Evolutionary conservation across 2,329 filamentous ascomycete species (phyloP).

Genomic region (Ilyonectria destructans): DNA sequence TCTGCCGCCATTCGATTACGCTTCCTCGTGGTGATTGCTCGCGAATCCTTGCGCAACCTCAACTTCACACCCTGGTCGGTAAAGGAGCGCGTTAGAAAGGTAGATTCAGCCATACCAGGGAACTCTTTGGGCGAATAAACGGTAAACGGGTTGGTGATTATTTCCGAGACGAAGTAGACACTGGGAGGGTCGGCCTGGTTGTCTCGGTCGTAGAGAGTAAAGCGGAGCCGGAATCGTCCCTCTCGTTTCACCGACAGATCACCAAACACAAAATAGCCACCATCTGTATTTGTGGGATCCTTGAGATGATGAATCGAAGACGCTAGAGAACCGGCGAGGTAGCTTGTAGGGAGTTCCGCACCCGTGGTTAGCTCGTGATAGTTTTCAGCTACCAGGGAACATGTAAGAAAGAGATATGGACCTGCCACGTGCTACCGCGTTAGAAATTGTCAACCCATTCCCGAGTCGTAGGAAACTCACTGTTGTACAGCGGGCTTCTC

Average conservation of each 20-base stretch:
- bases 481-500: slow-evolving; percentile 44
- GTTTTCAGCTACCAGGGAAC: slow-evolving; percentile 60
- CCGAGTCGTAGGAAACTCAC: slow-evolving; percentile 32
- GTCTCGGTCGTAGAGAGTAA: slow-evolving; percentile 76
- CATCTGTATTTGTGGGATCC: slow-evolving; percentile 83
- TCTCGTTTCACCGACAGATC: slow-evolving; percentile 86
- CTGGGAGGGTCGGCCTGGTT: slow-evolving; percentile 44
- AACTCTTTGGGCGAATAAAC: slow-evolving; percentile 79
- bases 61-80: slow-evolving; percentile 90
- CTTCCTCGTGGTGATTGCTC: slow-evolving; percentile 69
- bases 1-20: slow-evolving; percentile 54
- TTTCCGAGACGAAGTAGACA: slow-evolving; percentile 43
- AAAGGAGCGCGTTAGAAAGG: slow-evolving; percentile 85
- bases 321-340: slow-evolving; percentile 80
- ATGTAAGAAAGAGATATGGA: slow-evolving; percentile 67
- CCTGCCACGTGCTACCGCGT: slow-evolving; percentile 52
- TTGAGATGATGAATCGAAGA: slow-evolving; percentile 89
- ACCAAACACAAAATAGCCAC: slow-evolving; percentile 92
- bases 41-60: slow-evolving; percentile 86
- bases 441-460: slow-evolving; percentile 2
- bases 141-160: slow-evolving; percentile 75
- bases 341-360: slow-evolving; percentile 58
- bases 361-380: slow-evolving; percentile 58
- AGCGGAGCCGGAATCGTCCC: slow-evolving; percentile 81
- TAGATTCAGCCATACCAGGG: slow-evolving; percentile 86